These are phyloP conservation scores for Coemansia sp. DNA, from an alignment of 192 early-diverging fungal species.

Conservation along the genomic window DNA sequence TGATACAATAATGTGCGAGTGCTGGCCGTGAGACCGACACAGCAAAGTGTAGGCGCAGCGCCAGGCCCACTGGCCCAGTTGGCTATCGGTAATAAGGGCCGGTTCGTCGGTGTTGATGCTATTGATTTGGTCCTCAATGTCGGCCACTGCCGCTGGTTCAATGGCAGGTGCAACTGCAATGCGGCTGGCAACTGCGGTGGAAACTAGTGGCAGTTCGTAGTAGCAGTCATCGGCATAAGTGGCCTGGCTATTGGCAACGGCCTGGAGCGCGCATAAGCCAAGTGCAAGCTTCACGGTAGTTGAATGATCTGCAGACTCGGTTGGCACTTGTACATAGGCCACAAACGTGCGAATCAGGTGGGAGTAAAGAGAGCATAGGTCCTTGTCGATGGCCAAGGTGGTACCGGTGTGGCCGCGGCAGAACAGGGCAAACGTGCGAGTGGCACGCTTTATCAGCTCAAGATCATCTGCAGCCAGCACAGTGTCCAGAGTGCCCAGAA, in stretches of 20 bases:
- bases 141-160: not conserved
- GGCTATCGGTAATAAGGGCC: conserved; percentile 5
- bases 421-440: conserved; percentile 69
- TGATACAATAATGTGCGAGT: conserved; percentile 42
- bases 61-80: conserved; percentile 35
- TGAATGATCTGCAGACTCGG: conserved; percentile 9
- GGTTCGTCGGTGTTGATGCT: not conserved
- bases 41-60: conserved; percentile 38
- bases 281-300: conserved; percentile 24
- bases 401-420: conserved; percentile 67
- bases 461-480: conserved; percentile 57
- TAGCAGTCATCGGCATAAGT: conserved; percentile 61
- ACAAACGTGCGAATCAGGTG: conserved; percentile 58
- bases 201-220: conserved; percentile 60
- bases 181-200: conserved; percentile 54
- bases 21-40: conserved; percentile 42
- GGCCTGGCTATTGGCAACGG: conserved; percentile 60
- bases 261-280: conserved; percentile 65
- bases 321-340: conserved; percentile 24
- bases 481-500: conserved; percentile 69
- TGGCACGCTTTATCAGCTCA: conserved; percentile 61
- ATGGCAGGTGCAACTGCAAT: conserved; percentile 14
- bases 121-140: conserved; percentile 15
- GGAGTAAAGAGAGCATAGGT: conserved; percentile 59
- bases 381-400: conserved; percentile 67